These are phyloP conservation scores for Dactylella cylindrospora DNA, from an alignment of 2,329 filamentous ascomycete species.

Conservation along the genomic window DNA sequence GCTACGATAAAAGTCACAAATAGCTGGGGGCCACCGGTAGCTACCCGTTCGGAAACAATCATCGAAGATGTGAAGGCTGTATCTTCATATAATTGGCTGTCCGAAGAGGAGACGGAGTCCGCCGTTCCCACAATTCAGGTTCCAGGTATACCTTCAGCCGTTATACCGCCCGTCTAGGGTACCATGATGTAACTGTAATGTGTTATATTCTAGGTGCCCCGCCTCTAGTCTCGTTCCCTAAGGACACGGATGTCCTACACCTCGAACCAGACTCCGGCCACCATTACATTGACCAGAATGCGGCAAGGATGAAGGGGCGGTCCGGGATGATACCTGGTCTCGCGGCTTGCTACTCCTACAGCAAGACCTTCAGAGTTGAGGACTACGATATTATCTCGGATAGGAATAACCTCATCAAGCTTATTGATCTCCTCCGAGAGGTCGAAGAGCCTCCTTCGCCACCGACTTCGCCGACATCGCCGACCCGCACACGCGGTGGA, in stretches of 20 bases:
- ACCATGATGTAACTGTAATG: background rate
- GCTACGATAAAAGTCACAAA: too few species aligned
- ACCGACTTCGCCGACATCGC: too few species aligned
- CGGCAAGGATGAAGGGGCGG: conserved; percentile 14
- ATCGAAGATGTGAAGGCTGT: conserved; percentile 1
- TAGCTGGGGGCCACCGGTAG: too few species aligned
- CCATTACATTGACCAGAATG: conserved; percentile 34
- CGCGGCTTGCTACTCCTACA: conserved; percentile 16
- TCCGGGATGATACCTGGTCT: conserved; percentile 18
- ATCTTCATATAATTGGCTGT: conserved; percentile 29
- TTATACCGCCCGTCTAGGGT: too few species aligned
- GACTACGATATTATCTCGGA: conserved; percentile 34
- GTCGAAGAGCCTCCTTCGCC: background rate
- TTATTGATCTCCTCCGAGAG: conserved; percentile 16
- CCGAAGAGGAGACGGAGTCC: background rate
- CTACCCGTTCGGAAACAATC: too few species aligned
- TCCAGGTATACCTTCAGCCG: conserved; percentile 24
- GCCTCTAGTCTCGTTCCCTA: conserved; percentile 5
- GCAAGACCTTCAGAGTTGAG: conserved; percentile 10
- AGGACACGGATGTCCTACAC: background rate
- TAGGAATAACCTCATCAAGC: conserved; percentile 27
- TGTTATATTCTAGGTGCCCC: conserved; percentile 6
- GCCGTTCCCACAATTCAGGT: conserved; percentile 14
- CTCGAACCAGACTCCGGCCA: conserved; percentile 6
- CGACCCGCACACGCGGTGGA: too few species aligned